These are phyloP conservation scores for Solioccasus polychromus DNA, from an alignment of 768 basidiomycete genomes.

Conservation along the genomic window DNA sequence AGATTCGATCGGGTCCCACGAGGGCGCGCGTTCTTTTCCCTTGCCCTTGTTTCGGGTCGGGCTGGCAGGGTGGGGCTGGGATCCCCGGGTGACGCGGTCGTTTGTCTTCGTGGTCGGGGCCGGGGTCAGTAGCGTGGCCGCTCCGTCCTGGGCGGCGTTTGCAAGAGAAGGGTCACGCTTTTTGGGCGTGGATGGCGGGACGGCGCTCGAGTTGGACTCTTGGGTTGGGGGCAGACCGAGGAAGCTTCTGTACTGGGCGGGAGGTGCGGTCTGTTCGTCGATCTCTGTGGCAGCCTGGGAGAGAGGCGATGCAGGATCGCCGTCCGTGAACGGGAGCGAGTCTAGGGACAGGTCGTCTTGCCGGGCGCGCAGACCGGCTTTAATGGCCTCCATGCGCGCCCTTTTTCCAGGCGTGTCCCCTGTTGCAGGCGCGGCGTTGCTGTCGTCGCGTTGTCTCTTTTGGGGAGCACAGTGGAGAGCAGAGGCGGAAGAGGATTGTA, in stretches of 20 bases:
- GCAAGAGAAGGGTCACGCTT: neutral
- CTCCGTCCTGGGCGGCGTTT: neutral
- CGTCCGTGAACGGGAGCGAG: constrained; percentile 18
- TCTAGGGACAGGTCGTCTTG: neutral
- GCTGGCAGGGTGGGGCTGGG: constrained; percentile 12
- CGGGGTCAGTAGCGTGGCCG: constrained; percentile 18
- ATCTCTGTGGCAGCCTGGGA: neutral
- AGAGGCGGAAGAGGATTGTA: neutral
- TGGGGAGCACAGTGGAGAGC: neutral
- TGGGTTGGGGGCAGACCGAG: constrained; percentile 17
- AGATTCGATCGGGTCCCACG: too few species aligned
- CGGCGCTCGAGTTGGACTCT: constrained; percentile 1
- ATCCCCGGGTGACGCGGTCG: neutral
- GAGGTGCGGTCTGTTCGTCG: neutral
- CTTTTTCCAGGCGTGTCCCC: too few species aligned
- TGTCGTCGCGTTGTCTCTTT: too few species aligned
- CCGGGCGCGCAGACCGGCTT: constrained; percentile 12
- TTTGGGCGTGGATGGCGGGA: constrained; percentile 19
- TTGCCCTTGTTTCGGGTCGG: constrained; percentile 28
- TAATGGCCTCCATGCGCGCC: constrained; percentile 7
- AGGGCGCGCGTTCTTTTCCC: constrained; percentile 20
- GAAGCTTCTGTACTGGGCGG: constrained; percentile 15
- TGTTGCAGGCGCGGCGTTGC: too few species aligned
- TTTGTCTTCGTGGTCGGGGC: constrained; percentile 13
- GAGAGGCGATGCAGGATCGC: neutral